Conservation (phyloP, 169 alveolate species). For the Plasmodium vinckei region DNA sequence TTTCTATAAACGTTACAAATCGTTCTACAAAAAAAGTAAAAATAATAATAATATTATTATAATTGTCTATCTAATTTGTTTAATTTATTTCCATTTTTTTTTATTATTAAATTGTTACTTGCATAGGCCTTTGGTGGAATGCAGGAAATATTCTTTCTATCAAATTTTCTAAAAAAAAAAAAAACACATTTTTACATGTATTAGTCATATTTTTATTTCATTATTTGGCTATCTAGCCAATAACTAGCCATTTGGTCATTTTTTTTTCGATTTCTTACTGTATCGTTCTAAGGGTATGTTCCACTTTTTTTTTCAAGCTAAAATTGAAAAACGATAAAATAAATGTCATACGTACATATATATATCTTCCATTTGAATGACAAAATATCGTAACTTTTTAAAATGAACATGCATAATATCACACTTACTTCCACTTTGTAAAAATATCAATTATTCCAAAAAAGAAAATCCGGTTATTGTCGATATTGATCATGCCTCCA, state of each 20-base stretch:
- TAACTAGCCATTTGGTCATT: neutral
- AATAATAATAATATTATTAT: neutral
- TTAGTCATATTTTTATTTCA: neutral
- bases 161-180: slow-evolving; percentile 28
- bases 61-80: neutral
- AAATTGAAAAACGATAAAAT: neutral
- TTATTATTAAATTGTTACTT: slow-evolving; percentile 1
- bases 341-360: neutral
- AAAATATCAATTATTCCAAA: slow-evolving; percentile 84
- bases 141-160: slow-evolving; percentile 57
- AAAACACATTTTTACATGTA: neutral
- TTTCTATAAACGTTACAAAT: slow-evolving; percentile 52
- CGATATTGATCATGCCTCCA: slow-evolving; percentile 62
- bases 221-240: no score
- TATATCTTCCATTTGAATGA: neutral
- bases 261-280: slow-evolving; percentile 23
- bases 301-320: slow-evolving; percentile 56
- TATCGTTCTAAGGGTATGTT: slow-evolving; percentile 55
- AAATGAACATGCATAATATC: no score
- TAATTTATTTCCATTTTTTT: neutral
- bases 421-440: slow-evolving; percentile 78
- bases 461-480: slow-evolving; percentile 77
- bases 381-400: no score
- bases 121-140: slow-evolving; percentile 61
- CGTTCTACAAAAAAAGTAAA: slow-evolving; percentile 25